Percentiles rank a stretch among this genome's conserved stretches.
Evolutionary conservation across 1,284 basidiomycete genomes (phyloP).

Genomic region (Trametes polyzona): DNA sequence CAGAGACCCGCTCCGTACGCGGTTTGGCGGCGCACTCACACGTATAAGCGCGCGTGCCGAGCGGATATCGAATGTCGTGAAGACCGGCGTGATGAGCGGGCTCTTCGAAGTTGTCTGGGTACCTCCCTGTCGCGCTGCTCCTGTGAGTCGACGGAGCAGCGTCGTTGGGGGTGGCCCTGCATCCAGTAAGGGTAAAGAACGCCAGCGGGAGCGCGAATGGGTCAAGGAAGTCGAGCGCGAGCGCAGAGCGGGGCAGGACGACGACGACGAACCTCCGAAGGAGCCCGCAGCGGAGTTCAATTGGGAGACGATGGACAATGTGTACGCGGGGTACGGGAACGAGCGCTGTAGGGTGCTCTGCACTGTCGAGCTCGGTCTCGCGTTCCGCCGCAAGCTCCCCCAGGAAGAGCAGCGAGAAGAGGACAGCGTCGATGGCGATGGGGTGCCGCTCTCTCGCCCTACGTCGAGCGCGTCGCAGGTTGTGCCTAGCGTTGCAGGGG

Average conservation of each 20-base stretch:
- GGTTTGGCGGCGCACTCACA: constrained; percentile 34
- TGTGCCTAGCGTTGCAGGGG: constrained; percentile 2
- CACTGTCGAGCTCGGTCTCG: constrained; percentile 42
- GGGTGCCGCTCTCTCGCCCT: constrained; percentile 16
- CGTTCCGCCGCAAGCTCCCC: constrained; percentile 30
- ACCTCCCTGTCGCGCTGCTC: constrained; percentile 10
- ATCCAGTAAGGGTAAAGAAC: constrained; percentile 18
- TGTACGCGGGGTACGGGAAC: constrained; percentile 37
- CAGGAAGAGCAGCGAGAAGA: constrained; percentile 15
- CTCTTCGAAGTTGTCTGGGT: constrained; percentile 38
- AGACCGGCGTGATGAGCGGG: constrained; percentile 41
- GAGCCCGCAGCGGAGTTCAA: constrained; percentile 30
- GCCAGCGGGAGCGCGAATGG: constrained; percentile 23
- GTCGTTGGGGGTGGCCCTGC: constrained; percentile 6
- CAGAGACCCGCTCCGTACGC: constrained; percentile 36
- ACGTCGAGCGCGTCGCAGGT: constrained; percentile 7
- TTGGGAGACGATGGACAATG: constrained; percentile 38
- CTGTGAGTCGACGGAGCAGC: neutral
- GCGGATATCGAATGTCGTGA: constrained; percentile 35
- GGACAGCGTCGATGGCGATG: constrained; percentile 23
- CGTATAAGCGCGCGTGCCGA: constrained; percentile 37
- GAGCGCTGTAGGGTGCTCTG: constrained; percentile 38
- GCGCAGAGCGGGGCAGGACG: constrained; percentile 7
- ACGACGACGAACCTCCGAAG: neutral
- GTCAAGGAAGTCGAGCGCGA: constrained; percentile 26